Conservation (phyloP, 1,284 basidiomycete species). For the Ustilago curta region DNA sequence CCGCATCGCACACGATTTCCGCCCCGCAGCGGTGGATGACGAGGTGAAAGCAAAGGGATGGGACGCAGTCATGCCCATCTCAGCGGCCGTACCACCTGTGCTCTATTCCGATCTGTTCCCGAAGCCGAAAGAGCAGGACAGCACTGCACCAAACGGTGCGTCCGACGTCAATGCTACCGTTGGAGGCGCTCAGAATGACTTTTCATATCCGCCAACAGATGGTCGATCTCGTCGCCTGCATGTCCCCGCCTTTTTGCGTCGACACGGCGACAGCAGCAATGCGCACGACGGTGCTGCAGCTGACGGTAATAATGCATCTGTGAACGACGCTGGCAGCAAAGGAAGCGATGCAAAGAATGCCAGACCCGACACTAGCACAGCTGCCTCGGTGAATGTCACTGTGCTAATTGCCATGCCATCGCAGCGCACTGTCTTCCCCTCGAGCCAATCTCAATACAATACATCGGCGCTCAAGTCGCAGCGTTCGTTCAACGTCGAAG, state of each 20-base stretch:
- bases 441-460: conserved; percentile 15
- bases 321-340: conserved; percentile 12
- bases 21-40: conserved; percentile 31
- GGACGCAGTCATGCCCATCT: conserved; percentile 60
- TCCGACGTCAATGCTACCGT: conserved; percentile 6
- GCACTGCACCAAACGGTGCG: background rate
- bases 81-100: conserved; percentile 51
- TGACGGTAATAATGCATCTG: background rate
- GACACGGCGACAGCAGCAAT: conserved; percentile 18
- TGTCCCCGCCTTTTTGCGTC: conserved; percentile 45
- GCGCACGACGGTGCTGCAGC: conserved; percentile 13
- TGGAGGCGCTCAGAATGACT: conserved; percentile 13
- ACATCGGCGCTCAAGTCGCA: conserved; percentile 25
- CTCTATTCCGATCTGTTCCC: conserved; percentile 51
- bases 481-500: conserved; percentile 29
- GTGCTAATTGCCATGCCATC: conserved; percentile 65
- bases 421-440: conserved; percentile 57
- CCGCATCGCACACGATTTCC: conserved; percentile 52
- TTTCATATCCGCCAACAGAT: conserved; percentile 29
- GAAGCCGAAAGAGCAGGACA: conserved; percentile 11
- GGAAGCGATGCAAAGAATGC: conserved; percentile 10
- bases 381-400: conserved; percentile 60
- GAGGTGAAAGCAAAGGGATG: conserved; percentile 51
- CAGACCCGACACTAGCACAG: conserved; percentile 24
- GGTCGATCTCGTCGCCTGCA: conserved; percentile 36